Base-by-base conservation (phyloP, 257 asterid genomes). In the Coffea canephora region DNA sequence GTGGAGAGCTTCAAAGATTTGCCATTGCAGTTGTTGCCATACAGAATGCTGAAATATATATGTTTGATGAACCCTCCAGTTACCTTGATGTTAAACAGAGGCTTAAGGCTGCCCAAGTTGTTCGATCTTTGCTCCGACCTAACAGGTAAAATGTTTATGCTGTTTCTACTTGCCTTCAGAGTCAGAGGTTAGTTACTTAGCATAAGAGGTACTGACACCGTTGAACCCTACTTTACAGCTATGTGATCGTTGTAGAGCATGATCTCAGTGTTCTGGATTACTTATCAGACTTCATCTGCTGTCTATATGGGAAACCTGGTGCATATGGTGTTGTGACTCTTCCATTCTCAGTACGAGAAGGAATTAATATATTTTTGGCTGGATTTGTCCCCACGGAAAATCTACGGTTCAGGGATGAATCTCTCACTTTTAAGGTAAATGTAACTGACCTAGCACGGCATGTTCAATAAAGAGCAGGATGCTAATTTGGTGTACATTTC, bases 41-140 rank as follows among this genome's bases (percentile, higher is more conserved):
- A 74, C 99, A 96, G 87, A 88, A 87, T 90, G 99, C 99, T 4
- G 98, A 96, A 88, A 96, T 96, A 79, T 96, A 88, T 86, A 96
- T 96, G 99, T 96, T 96, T 87, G 99, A 96, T 84, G 99, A 96
- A 86, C 99, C 99, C 27, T 96, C 99, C 8, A 96, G 99, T 91
- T 96, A 96, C 86, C 97, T 96, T 84, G 99, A 96, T 86, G 99
- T 96, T 85, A 94, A 82, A 80, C 99, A 96, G 89, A 91, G 99
- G 89, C 99, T 96, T 73, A 96, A 96, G 85, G 99, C 99, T 79
- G 99, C 99, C 57, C 94, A 86, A 86, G 99, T 96, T 68, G 54
- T 96, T 86, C 88, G 98, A 89, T 96, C 99, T 80, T 85, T 96
- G 91, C 99, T 96, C 82, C 92, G 97, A 15, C 91, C 97, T 62